These are phyloP conservation scores for Raffaelea arxii DNA, from an alignment of 2,329 filamentous ascomycete species.

Conservation along the genomic window DNA sequence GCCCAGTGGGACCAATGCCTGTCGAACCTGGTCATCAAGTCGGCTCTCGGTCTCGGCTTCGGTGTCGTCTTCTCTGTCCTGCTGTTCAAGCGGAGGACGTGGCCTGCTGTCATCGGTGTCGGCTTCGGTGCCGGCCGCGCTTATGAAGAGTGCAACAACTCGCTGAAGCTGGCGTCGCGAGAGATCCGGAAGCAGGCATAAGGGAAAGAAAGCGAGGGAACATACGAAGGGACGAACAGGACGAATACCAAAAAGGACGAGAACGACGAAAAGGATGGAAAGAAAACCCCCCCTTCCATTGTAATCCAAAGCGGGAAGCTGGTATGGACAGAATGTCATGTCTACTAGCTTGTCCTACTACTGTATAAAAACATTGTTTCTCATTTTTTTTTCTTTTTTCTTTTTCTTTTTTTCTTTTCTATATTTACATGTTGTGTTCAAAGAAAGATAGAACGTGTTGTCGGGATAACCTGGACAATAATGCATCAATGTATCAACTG, in stretches of 20 bases:
- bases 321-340: neutral
- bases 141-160: slow-evolving; percentile 96
- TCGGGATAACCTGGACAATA: too few species aligned
- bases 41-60: slow-evolving; percentile 89
- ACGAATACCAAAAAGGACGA: neutral
- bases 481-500: too few species aligned
- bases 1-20: slow-evolving; percentile 94
- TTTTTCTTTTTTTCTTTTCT: slow-evolving; percentile 1
- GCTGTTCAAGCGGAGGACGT: slow-evolving; percentile 94
- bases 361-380: slow-evolving; percentile 3
- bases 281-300: too few species aligned
- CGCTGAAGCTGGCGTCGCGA: slow-evolving; percentile 51
- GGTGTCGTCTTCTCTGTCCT: slow-evolving; percentile 98
- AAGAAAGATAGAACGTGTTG: too few species aligned
- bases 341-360: neutral
- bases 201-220: slow-evolving; percentile 3
- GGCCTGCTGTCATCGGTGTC: slow-evolving; percentile 89
- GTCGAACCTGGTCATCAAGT: slow-evolving; percentile 95
- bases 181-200: slow-evolving; percentile 46
- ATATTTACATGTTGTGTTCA: neutral
- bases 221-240: neutral
- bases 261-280: neutral
- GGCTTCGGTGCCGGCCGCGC: slow-evolving; percentile 94
- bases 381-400: slow-evolving; percentile 1
- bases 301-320: neutral